Evolutionary conservation across 208 protist genomes (phyloP).

Genomic region (Willaertia magna): DNA sequence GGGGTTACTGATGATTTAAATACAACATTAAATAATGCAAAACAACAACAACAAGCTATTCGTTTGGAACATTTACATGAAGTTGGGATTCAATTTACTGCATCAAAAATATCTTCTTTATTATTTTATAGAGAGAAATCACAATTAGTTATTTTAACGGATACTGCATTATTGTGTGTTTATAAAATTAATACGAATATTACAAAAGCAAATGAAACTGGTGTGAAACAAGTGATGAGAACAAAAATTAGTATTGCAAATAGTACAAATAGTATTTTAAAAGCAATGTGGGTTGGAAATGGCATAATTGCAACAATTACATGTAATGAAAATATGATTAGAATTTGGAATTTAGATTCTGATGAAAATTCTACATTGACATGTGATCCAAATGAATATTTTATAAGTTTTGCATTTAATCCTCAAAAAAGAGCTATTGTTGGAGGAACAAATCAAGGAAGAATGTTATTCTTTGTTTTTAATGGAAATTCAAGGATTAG

Average conservation of each 20-base stretch:
- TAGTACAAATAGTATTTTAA: constrained; percentile 33
- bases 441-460: constrained; percentile 7
- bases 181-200: neutral
- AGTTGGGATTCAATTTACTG: neutral
- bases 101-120: neutral
- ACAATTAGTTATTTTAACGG: constrained; percentile 10
- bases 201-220: constrained; percentile 25
- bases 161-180: constrained; percentile 32
- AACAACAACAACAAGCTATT: neutral
- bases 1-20: neutral
- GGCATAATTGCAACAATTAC: constrained; percentile 55
- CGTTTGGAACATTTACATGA: neutral
- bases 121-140: constrained; percentile 12
- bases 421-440: neutral
- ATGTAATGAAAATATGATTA: constrained; percentile 52
- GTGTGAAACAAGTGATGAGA: constrained; percentile 37
- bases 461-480: constrained; percentile 31
- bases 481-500: constrained; percentile 32
- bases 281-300: constrained; percentile 54
- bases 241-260: constrained; percentile 25
- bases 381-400: neutral
- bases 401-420: neutral
- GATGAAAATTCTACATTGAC: constrained; percentile 47
- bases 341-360: constrained; percentile 55
- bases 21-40: neutral